Evolutionary conservation across 2,329 filamentous ascomycete species (phyloP).

Genomic region (Trichoderma gracile): DNA sequence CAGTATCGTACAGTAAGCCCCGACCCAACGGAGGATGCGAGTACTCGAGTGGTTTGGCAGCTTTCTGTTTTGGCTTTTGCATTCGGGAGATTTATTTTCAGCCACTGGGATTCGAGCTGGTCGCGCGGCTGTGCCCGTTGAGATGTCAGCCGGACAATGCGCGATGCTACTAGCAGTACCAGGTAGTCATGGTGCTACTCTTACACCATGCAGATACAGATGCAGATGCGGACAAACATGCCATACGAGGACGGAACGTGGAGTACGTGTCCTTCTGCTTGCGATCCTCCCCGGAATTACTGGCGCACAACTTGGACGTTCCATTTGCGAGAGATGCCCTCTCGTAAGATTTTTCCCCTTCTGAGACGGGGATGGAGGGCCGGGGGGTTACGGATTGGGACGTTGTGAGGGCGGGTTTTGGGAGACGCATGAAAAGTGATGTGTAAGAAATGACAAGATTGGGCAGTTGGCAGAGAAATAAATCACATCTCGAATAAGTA

Average conservation of each 20-base stretch:
- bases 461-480: background rate
- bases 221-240: background rate
- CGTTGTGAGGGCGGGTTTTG: background rate
- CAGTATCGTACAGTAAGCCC: background rate
- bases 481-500: background rate
- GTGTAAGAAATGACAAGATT: constrained; percentile 20
- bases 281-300: too few relatives aligned
- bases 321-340: background rate
- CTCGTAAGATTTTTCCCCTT: background rate
- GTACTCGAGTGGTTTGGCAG: background rate
- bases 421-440: constrained; percentile 4
- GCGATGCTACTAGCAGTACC: constrained; percentile 1
- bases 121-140: constrained; percentile 10
- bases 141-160: constrained; percentile 21
- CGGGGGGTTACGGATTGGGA: background rate
- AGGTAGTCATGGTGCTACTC: too few relatives aligned
- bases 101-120: background rate
- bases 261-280: too few relatives aligned
- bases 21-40: background rate
- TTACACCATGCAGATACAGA: too few relatives aligned
- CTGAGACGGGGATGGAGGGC: background rate
- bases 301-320: background rate
- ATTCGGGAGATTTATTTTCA: constrained; percentile 9
- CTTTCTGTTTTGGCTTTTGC: background rate
- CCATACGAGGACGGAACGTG: background rate